Percentiles rank a stretch among this genome's conserved stretches.
Conservation (phyloP, 2,329 filamentous ascomycete genomes). For the Orbilia oligospora region DNA sequence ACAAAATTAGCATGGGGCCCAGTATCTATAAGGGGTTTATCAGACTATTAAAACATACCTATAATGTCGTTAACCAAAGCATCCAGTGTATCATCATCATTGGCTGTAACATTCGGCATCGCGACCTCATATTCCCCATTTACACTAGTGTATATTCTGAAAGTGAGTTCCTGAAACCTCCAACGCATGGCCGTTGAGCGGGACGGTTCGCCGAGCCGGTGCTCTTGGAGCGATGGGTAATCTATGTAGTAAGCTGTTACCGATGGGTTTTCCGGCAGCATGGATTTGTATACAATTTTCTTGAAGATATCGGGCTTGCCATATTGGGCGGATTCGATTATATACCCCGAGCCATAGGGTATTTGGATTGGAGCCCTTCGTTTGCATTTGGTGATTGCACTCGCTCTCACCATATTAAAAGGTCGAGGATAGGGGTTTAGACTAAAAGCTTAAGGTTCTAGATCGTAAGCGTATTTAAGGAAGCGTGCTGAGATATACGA, state of each 20-base stretch:
- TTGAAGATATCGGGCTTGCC: constrained; percentile 2
- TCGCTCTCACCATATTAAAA: neutral
- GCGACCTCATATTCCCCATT: constrained; percentile 1
- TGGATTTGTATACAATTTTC: neutral
- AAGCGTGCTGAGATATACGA: neutral
- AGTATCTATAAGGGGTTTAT: too few species aligned
- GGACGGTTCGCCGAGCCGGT: neutral
- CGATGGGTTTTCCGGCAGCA: neutral
- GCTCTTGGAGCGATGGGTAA: neutral
- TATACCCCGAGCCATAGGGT: neutral
- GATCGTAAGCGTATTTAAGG: neutral
- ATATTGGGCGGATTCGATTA: neutral
- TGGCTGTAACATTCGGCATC: neutral
- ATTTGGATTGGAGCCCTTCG: neutral
- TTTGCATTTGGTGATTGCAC: neutral
- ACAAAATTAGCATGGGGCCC: neutral
- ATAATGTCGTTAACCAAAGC: neutral
- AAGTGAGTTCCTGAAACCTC: neutral
- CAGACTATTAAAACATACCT: too few species aligned
- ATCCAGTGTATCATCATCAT: neutral
- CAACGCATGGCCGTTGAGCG: neutral
- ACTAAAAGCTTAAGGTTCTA: neutral
- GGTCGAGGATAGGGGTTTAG: neutral
- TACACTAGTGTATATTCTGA: neutral
- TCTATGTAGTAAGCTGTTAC: constrained; percentile 11